Base-by-base conservation (phyloP, 495 filamentous ascomycete genomes). In the Hypoxylon perforatum region DNA sequence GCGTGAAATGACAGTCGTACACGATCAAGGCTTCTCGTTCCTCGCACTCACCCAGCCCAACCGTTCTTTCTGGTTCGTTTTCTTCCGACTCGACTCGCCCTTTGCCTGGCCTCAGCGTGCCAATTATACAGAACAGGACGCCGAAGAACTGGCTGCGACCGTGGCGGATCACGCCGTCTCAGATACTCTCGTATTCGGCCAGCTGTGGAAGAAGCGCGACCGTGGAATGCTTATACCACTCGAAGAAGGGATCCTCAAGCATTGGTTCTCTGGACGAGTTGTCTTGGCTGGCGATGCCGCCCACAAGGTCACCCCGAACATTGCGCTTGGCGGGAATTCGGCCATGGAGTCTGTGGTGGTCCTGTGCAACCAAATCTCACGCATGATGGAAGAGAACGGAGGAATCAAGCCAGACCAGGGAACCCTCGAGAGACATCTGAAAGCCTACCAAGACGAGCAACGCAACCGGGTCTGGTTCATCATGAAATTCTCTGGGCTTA, bases 261-360 rank as follows among this genome's bases (percentile, higher is more conserved):
- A 73, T 33, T 81, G 74, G 69, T 59, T 55, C 46, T 63, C 53
- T 21, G 62, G 65, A 11, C 61, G 76, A 10, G 67, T 75, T 0
- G 65, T 75, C 0, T 68, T 77, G 9, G 57, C 73, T 0, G 78
- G 79, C 9, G 78, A 80, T 45, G 49, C 76, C 0, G 68, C 63
- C 8, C 77, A 78, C 46, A 79, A 78, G 45, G 38, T 77, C 7
- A 74, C 69, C 15, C 70, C 74, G 4, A 75, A 73, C 38, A 35
- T 42, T 0, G 78, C 73, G 1, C 62, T 73, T 12, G 77, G 78
- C 10, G 75, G 76, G 2, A 78, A 80, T 38, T 66, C 51, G 19
- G 74, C 65, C 11, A 72, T 82, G 8, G 72, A 77, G 41, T 69
- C 59, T 15, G 69, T 69, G 8, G 75, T 71, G 3, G 58, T 44